Base-by-base conservation (phyloP, 495 filamentous ascomycete species). In the Podospora didyma region DNA sequence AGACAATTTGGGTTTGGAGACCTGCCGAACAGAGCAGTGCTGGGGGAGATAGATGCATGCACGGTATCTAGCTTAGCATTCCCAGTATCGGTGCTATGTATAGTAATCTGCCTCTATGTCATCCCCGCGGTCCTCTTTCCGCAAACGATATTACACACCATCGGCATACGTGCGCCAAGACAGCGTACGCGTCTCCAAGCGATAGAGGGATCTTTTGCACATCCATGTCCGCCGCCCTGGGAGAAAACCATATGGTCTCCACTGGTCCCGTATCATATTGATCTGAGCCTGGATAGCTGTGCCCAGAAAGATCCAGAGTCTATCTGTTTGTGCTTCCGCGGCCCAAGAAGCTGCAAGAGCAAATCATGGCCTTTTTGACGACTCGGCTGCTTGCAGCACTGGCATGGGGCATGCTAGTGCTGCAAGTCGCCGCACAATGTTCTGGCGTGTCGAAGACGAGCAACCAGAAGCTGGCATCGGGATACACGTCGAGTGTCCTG, bases 401-500 rank as follows among this genome's bases (percentile, higher is more conserved):
- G 59, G 53, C 58, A 64, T 67, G 51, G 59, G 53, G 49, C 57
- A 60, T 49, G 42, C 46, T 26, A 2, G 19, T 59, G 34, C 35
- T 50, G 50, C 19, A 22, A 12, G 57, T 22, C n/a, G 44, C 51
- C 12, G 57, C 57, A 2, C 57, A 59, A 34, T 59, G 57, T 39
- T 28, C 57, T 34, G 50, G 57, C 28, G 57, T 54, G 34, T 54
- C 51, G 9, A 37, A 34, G 44, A 45, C 48, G 20, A 54, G 51
- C 57, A 54, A 51, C 56, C 73, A 76, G 20, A 75, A 73, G 10
- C 61, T 86, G 41, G 76, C 77, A 1, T 55, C 71, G n/a, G 84
- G 84, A 14, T 87, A 82, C 64, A 69, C 67, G 12, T 75, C 73
- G 1, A 73, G 74, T 37, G 68, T 86, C 5, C 64, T 86, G 9